Base-by-base conservation (phyloP, 2,329 filamentous ascomycete genomes). In the Teratosphaeria viscida region DNA sequence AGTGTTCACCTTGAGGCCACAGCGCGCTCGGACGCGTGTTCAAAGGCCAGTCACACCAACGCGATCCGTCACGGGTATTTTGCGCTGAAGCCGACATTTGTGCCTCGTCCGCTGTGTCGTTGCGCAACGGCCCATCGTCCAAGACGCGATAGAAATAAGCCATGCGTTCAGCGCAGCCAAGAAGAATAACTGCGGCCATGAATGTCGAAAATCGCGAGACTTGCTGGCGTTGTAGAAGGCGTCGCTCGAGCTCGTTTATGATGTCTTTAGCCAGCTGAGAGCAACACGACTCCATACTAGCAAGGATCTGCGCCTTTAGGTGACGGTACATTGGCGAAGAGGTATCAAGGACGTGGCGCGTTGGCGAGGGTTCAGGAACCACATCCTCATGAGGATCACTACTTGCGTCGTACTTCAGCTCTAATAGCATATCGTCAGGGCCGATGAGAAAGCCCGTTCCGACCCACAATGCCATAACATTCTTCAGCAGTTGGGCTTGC, bases 161-260 rank as follows among this genome's bases (percentile, higher is more conserved):
- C 71, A 82, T 82, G 58, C 82, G 77, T 70, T 85, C 83, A 14
- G 84, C 79, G 62, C 81, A 83, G 60, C 80, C 82, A 27, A 85
- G 72, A 0, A 85, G 73, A 16, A 85, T 75, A n/a, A 85, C 74
- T 0, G 81, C 77, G 5, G 80, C 78, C n/a, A 85, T 71, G 66
- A 84, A 84, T 0, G 82, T 85, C 61, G 82, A 79, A 59, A 85
- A 84, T 54, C 77, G 77, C 57, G 79, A 80, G 26, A 77, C 78
- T 67, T 82, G 79, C 65, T 82, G 79, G 12, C 81, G 79, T 64
- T 83, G 81, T 7, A 85, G 74, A 4, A 85, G 72, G n/a, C 82
- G 78, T 19, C 81, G 78, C 66, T 85, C 83, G 1, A 85, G 75
- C 60, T 84, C 82, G 62, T 82, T 82, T 76, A 85, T 80, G 37